These are phyloP conservation scores for Citrullus amarus DNA, from an alignment of 306 rosid species.

Conservation along the genomic window DNA sequence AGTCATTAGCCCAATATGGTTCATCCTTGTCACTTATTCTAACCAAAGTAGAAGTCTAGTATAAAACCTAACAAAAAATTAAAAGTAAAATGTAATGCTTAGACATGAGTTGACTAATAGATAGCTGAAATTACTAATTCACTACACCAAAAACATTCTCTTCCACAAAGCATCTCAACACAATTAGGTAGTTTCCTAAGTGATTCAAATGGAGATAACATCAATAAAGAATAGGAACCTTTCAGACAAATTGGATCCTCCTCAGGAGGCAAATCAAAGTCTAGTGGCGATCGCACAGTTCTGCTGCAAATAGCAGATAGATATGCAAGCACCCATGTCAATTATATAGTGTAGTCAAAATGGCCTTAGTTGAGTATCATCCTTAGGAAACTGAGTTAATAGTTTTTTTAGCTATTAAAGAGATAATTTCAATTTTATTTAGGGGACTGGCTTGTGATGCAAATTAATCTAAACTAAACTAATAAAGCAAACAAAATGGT, in stretches of 20 bases:
- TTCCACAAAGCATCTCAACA: not conserved
- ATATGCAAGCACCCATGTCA: not conserved
- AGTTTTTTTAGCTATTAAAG: too few species aligned
- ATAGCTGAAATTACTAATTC: not conserved
- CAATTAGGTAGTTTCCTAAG: not conserved
- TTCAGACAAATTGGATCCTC: conserved; percentile 16
- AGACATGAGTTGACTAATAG: not conserved
- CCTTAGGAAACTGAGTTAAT: too few species aligned
- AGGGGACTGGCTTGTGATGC: too few species aligned
- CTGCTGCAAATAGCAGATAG: conserved; percentile 19
- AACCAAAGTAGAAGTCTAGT: too few species aligned
- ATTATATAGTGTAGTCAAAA: too few species aligned
- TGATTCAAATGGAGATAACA: not conserved
- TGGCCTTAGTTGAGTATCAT: too few species aligned
- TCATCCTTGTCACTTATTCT: too few species aligned
- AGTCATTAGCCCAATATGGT: too few species aligned
- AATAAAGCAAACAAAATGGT: too few species aligned
- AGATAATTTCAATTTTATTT: too few species aligned
- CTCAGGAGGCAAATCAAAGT: conserved; percentile 26
- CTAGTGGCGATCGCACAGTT: conserved; percentile 17
- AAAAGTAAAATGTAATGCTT: not conserved
- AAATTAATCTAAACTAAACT: too few species aligned
- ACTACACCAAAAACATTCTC: not conserved
- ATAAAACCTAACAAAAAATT: too few species aligned
- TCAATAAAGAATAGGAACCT: conserved; percentile 1